These are phyloP conservation scores for Penicillium sp. DNA, from an alignment of 2,329 filamentous ascomycete species.

Conservation along the genomic window DNA sequence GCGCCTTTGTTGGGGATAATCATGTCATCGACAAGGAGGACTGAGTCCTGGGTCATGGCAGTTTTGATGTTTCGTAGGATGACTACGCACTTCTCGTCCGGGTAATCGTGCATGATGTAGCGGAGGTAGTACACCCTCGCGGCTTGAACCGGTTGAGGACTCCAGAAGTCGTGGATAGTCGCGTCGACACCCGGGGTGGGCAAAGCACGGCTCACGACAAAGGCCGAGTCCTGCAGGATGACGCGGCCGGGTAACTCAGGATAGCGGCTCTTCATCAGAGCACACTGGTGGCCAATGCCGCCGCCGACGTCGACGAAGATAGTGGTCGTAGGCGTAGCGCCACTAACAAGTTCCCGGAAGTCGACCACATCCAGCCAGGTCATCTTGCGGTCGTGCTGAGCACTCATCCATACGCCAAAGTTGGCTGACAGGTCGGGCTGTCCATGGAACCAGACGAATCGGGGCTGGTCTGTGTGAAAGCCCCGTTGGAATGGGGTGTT, in stretches of 20 bases:
- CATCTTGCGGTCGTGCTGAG: conserved; percentile 5
- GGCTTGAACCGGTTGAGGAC: background rate
- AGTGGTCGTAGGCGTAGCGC: conserved; percentile 14
- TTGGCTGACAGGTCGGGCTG: background rate
- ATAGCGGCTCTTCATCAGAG: conserved; percentile 25
- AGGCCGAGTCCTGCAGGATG: conserved; percentile 39
- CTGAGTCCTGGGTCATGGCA: conserved; percentile 32
- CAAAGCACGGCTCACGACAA: conserved; percentile 23
- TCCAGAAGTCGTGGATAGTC: conserved; percentile 19
- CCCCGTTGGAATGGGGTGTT: conserved; percentile 13
- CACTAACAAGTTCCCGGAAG: conserved; percentile 14
- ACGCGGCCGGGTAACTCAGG: conserved; percentile 31
- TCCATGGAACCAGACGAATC: background rate
- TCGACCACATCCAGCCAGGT: conserved; percentile 21
- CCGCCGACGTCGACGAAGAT: conserved; percentile 42
- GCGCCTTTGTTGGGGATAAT: conserved; percentile 34
- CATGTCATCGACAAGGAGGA: conserved; percentile 43
- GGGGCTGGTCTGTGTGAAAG: background rate
- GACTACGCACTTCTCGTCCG: conserved; percentile 16
- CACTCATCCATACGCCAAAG: background rate
- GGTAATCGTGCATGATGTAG: conserved; percentile 22
- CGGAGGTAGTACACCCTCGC: conserved; percentile 21
- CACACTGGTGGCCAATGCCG: conserved; percentile 35
- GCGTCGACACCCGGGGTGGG: conserved; percentile 25
- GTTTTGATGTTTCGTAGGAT: conserved; percentile 22